Conservation (phyloP, 306 rosid species). For the Citrullus colocynthis region DNA sequence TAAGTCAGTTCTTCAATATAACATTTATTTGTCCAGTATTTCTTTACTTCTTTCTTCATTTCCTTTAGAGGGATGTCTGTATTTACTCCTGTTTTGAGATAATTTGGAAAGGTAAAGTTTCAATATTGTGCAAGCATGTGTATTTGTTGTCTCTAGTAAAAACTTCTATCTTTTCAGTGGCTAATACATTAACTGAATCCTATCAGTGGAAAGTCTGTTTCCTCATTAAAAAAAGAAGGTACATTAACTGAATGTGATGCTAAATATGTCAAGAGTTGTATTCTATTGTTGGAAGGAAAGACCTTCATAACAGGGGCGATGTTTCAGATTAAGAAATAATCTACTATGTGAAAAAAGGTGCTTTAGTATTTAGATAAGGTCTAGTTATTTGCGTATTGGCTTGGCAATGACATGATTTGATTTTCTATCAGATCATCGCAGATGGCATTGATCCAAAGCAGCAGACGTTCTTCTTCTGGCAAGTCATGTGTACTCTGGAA, state of each 20-base stretch:
- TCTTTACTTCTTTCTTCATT: background rate
- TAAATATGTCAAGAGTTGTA: background rate
- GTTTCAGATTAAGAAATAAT: background rate
- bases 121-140: background rate
- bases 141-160: background rate
- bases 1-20: background rate
- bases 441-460: conserved; percentile 48
- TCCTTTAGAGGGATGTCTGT: background rate
- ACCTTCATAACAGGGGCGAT: background rate
- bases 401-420: background rate
- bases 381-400: background rate
- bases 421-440: conserved; percentile 28
- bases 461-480: conserved; percentile 46
- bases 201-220: background rate
- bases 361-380: background rate
- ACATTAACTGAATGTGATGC: background rate
- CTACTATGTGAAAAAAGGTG: background rate
- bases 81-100: background rate
- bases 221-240: background rate
- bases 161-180: background rate
- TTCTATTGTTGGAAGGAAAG: background rate
- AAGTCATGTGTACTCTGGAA: conserved; percentile 14
- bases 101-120: background rate
- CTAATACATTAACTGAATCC: background rate
- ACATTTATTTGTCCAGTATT: background rate